Conservation (phyloP, 768 basidiomycete genomes). For the Paxillus ammoniavirescens region DNA sequence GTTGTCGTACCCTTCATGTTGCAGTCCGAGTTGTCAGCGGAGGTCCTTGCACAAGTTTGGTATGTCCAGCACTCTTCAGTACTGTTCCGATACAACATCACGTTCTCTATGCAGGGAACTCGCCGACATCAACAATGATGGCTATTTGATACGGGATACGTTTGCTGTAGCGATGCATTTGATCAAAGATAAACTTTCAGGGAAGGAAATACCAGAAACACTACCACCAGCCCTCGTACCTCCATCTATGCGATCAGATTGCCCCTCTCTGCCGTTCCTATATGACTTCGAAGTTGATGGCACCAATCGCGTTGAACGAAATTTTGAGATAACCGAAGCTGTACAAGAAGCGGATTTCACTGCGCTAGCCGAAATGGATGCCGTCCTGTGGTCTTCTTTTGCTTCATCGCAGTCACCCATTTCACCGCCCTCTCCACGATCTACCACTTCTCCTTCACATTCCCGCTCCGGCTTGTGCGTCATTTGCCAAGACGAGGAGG, state of each 20-base stretch:
- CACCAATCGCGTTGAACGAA: neutral
- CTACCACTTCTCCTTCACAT: conserved; percentile 32
- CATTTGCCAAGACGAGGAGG: conserved; percentile 92
- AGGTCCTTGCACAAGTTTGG: conserved; percentile 90
- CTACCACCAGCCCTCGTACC: conserved; percentile 79
- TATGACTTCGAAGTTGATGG: no score
- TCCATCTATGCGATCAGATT: conserved; percentile 64
- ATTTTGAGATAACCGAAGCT: neutral
- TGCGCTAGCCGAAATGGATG: neutral
- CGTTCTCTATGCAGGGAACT: conserved; percentile 68
- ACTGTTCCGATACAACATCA: neutral
- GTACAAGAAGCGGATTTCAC: conserved; percentile 4
- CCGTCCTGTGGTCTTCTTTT: neutral
- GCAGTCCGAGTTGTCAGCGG: conserved; percentile 80
- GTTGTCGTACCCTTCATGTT: conserved; percentile 95
- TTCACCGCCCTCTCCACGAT: conserved; percentile 13
- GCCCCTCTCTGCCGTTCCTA: conserved; percentile 37
- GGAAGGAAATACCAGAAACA: conserved; percentile 71
- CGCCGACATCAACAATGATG: conserved; percentile 85
- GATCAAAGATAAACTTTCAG: conserved; percentile 81
- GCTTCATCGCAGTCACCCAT: no score
- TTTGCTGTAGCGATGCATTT: conserved; percentile 96
- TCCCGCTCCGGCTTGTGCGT: conserved; percentile 77
- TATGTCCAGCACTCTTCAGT: conserved; percentile 37
- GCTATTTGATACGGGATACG: conserved; percentile 81